Percentiles rank a stretch among this genome's conserved stretches.
Evolutionary conservation across 2,329 filamentous ascomycete genomes (phyloP).

Genomic region (Lachnellula arida): DNA sequence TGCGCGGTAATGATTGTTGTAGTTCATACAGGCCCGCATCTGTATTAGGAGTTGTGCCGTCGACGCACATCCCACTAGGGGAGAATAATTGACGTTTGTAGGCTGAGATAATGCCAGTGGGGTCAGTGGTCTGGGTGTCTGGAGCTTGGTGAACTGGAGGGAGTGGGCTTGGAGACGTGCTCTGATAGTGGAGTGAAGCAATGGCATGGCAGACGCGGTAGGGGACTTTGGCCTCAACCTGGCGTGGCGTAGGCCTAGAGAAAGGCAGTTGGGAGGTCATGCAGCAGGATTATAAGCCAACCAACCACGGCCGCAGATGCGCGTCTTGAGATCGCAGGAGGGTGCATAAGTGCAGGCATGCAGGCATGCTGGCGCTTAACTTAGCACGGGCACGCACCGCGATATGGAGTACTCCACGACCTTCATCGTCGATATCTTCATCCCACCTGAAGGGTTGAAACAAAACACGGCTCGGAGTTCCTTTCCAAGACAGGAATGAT

Average conservation of each 20-base stretch:
- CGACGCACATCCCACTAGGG: constrained; percentile 4
- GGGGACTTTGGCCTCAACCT: constrained; percentile 11
- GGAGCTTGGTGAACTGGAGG: constrained; percentile 3
- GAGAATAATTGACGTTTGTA: constrained; percentile 12
- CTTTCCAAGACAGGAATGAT: neutral
- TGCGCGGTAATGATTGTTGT: neutral
- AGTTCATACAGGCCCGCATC: neutral
- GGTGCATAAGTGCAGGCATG: constrained; percentile 16
- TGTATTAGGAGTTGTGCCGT: constrained; percentile 6
- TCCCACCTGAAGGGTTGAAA: neutral
- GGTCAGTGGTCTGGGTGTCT: neutral
- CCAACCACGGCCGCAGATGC: constrained; percentile 24
- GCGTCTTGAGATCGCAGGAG: constrained; percentile 24
- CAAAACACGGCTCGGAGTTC: constrained; percentile 1
- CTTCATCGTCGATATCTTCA: neutral
- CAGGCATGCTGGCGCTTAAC: constrained; percentile 18
- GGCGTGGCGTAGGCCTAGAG: constrained; percentile 14
- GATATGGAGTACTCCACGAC: neutral
- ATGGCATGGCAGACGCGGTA: constrained; percentile 4
- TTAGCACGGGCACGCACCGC: neutral
- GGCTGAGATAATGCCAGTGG: constrained; percentile 13
- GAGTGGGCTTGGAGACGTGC: constrained; percentile 1
- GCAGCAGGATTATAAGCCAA: constrained; percentile 16
- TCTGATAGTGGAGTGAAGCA: neutral
- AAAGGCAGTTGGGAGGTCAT: constrained; percentile 13